These are phyloP conservation scores for Mrakia frigida DNA, from an alignment of 768 basidiomycete genomes.

Conservation along the genomic window DNA sequence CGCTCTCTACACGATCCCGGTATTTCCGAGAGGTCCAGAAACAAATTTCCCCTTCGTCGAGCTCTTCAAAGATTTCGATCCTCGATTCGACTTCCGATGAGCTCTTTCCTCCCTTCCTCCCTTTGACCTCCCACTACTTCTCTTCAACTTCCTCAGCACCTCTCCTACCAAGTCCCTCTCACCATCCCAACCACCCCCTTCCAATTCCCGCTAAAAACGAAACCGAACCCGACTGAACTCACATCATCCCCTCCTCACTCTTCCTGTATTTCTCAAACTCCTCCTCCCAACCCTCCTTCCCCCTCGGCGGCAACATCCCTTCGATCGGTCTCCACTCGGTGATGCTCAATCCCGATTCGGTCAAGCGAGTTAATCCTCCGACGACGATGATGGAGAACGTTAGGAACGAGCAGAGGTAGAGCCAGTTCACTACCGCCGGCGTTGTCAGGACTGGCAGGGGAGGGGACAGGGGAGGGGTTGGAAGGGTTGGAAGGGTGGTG, in stretches of 20 bases:
- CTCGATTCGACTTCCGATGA: too few relatives aligned
- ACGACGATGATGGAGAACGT: slow-evolving; percentile 91
- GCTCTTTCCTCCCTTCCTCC: too few relatives aligned
- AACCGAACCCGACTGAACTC: slow-evolving; percentile 42
- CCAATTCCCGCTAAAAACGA: not conserved
- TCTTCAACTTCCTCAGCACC: too few relatives aligned
- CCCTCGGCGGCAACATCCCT: slow-evolving; percentile 78
- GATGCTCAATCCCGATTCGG: slow-evolving; percentile 94
- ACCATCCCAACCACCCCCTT: not conserved
- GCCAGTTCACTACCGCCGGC: slow-evolving; percentile 26
- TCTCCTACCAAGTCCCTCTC: too few relatives aligned
- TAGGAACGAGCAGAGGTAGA: slow-evolving; percentile 44
- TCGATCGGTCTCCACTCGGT: slow-evolving; percentile 96
- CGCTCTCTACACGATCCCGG: too few relatives aligned
- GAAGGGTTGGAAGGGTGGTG: not conserved
- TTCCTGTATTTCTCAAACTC: slow-evolving; percentile 92
- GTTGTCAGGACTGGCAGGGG: slow-evolving; percentile 1
- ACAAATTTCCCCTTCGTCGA: too few relatives aligned
- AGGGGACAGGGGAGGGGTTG: not conserved
- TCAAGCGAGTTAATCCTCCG: slow-evolving; percentile 91
- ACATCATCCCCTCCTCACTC: slow-evolving; percentile 95
- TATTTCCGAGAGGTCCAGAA: too few relatives aligned
- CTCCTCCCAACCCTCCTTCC: slow-evolving; percentile 65
- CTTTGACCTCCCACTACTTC: too few relatives aligned
- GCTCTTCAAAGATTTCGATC: too few relatives aligned